Conservation (phyloP, 1,284 basidiomycete species). For the Leucoagaricus sp. region DNA sequence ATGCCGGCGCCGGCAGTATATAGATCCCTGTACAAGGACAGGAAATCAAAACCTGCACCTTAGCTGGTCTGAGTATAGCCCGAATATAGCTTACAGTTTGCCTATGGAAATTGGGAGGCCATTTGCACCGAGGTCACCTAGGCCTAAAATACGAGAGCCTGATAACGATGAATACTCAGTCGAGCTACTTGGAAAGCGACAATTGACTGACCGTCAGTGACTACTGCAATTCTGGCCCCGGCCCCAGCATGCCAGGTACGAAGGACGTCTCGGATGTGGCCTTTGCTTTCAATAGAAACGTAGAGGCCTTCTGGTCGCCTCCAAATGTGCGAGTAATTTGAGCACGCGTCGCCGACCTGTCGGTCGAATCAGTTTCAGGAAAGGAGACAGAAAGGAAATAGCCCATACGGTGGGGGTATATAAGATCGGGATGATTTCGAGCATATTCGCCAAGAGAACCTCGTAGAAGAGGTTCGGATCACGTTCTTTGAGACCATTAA, state of each 20-base stretch:
- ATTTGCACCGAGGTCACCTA: conserved; percentile 78
- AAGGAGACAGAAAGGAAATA: conserved; percentile 7
- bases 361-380: conserved; percentile 21
- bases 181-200: too few species aligned
- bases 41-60: background rate
- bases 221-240: conserved; percentile 68
- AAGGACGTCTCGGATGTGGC: conserved; percentile 61
- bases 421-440: conserved; percentile 60
- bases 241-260: conserved; percentile 56
- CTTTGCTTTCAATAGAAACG: conserved; percentile 74
- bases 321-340: conserved; percentile 76
- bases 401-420: conserved; percentile 70
- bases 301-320: conserved; percentile 72
- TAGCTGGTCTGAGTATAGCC: background rate
- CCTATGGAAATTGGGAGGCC: conserved; percentile 82
- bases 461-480: conserved; percentile 69
- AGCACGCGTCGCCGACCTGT: conserved; percentile 79
- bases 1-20: conserved; percentile 78
- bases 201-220: conserved; percentile 71
- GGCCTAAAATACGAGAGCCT: conserved; percentile 80
- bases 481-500: conserved; percentile 63
- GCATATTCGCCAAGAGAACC: conserved; percentile 57
- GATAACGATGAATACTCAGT: too few species aligned
- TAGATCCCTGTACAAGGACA: conserved; percentile 46
- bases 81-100: conserved; percentile 57